A percentile compares a stretch with the other conserved stretches of the same genome.
Evolutionary conservation across 2,329 filamentous ascomycete genomes (phyloP).

Genomic region (Diaporthe citri): DNA sequence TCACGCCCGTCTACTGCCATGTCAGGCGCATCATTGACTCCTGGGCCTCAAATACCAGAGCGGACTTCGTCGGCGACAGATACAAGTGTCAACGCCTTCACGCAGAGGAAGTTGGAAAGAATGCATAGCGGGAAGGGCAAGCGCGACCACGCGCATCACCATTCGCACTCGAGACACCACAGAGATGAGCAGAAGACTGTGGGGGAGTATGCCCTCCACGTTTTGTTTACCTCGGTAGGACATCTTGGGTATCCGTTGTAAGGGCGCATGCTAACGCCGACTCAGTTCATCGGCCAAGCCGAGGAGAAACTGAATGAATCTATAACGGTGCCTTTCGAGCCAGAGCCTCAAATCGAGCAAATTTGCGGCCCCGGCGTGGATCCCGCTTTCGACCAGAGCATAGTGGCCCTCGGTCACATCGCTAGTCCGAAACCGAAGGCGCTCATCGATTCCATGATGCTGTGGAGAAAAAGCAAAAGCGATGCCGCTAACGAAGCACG

Average conservation of each 20-base stretch:
- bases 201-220: constrained; percentile 97
- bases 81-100: constrained; percentile 55
- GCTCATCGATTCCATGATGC: constrained; percentile 96
- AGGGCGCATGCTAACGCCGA: constrained; percentile 48
- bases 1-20: constrained; percentile 62
- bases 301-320: constrained; percentile 95
- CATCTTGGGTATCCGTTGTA: constrained; percentile 25
- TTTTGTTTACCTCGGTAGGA: constrained; percentile 90
- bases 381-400: constrained; percentile 91
- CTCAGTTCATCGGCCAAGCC: constrained; percentile 91
- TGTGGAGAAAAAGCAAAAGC: constrained; percentile 97
- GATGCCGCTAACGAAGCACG: constrained; percentile 83
- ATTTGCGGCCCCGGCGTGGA: constrained; percentile 94
- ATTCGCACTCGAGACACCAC: constrained; percentile 79
- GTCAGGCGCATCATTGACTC: constrained; percentile 53
- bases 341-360: constrained; percentile 86
- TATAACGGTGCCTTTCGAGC: constrained; percentile 82
- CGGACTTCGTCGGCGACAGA: constrained; percentile 63
- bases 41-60: constrained; percentile 53
- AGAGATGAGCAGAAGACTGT: constrained; percentile 89
- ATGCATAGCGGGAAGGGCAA: constrained; percentile 75
- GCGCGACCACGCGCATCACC: constrained; percentile 80
- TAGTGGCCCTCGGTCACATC: constrained; percentile 93
- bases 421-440: constrained; percentile 94
- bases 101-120: constrained; percentile 68